Evolutionary conservation across 495 filamentous ascomycete species (phyloP), one percentile per base, ranked within the genome.

Genomic region (Cercophora sp.): DNA sequence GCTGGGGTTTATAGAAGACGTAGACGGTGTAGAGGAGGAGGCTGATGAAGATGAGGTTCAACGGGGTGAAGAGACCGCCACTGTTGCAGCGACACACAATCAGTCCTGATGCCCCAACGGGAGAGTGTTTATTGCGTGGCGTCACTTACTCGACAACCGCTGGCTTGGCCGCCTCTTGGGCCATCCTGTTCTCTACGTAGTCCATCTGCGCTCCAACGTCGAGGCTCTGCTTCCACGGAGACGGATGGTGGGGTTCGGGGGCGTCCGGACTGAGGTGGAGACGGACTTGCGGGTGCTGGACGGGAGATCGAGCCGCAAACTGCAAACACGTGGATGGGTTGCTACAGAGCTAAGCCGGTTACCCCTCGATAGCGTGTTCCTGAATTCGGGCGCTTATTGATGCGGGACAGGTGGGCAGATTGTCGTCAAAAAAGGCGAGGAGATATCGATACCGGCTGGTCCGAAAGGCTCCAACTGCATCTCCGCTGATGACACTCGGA

Each of bases 41-140:
- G 44, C 79, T 77, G 60, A 88, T 61, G 51, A 95, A 82, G 57
- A 91, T 75, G 25, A 87, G 63, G 71, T 94, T 95, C 57, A 93
- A 84, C 2, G 89, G 89, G 2, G 89, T 85, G 54, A 84, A 74
- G 61, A 94, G 73, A 16, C 79, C 72, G 64, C 79, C 75, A 48
- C 80, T 83, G 64, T 5, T 8, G 35, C 63, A 45, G 18, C 60
- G n/a, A n/a, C n/a, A n/a, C n/a, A n/a, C n/a, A n/a, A n/a, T n/a
- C n/a, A n/a, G n/a, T n/a, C n/a, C n/a, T n/a, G n/a, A n/a, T n/a
- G n/a, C n/a, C n/a, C n/a, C n/a, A n/a, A n/a, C n/a, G n/a, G n/a
- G n/a, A n/a, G n/a, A n/a, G n/a, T n/a, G n/a, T n/a, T n/a, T n/a
- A n/a, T n/a, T n/a, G n/a, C n/a, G n/a, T n/a, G n/a, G n/a, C n/a